Conservation (phyloP, 2,329 filamentous ascomycete genomes). For the Trichophyton rubrum region DNA sequence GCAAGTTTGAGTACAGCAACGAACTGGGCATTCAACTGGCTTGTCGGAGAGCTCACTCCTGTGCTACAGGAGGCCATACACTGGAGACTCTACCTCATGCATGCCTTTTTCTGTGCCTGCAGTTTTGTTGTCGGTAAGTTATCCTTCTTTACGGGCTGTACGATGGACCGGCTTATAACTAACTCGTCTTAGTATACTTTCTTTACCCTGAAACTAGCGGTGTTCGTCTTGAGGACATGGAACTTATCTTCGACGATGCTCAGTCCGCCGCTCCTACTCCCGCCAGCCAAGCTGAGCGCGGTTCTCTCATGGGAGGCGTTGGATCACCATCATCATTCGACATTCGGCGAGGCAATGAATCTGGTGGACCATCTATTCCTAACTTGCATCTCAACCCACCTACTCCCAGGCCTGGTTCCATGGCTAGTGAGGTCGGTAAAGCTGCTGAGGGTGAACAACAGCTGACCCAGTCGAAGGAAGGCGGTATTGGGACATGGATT, state of each 20-base stretch:
- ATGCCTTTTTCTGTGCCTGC: constrained; percentile 90
- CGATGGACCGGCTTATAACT: constrained; percentile 2
- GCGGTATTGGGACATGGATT: constrained; percentile 56
- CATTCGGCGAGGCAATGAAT: constrained; percentile 42
- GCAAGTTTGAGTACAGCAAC: constrained; percentile 90
- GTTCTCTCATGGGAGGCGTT: constrained; percentile 58
- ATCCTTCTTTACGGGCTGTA: not conserved
- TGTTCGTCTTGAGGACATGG: constrained; percentile 93
- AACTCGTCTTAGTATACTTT: constrained; percentile 62
- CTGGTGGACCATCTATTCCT: constrained; percentile 50
- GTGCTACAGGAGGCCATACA: constrained; percentile 82
- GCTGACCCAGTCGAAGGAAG: constrained; percentile 29
- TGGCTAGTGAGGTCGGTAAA: constrained; percentile 3
- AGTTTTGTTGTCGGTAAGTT: constrained; percentile 89
- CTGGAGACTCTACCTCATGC: constrained; percentile 88
- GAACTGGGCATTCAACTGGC: constrained; percentile 98
- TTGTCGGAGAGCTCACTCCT: constrained; percentile 90
- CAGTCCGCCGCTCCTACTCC: constrained; percentile 74
- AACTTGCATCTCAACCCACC: constrained; percentile 73
- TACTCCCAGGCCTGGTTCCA: constrained; percentile 32
- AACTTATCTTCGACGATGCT: constrained; percentile 82
- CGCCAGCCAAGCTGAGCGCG: constrained; percentile 61
- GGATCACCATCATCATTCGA: constrained; percentile 72
- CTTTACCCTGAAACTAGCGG: constrained; percentile 95
- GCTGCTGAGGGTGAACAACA: constrained; percentile 19